Evolutionary conservation across 768 basidiomycete genomes (phyloP).

Genomic region (Rhodotorula diobovata): DNA sequence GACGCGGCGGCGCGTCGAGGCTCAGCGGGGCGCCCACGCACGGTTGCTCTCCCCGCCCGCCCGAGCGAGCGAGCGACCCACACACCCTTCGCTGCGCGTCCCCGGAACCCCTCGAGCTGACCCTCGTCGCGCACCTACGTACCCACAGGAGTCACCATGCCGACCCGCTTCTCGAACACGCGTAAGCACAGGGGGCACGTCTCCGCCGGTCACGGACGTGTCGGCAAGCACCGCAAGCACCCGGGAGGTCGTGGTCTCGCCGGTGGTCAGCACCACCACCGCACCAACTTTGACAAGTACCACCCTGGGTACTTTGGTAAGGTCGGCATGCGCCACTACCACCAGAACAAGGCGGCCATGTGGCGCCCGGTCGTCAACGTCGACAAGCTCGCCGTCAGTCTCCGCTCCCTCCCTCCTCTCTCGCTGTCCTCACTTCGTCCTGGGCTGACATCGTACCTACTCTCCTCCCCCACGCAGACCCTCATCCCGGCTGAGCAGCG

Average conservation of each 20-base stretch:
- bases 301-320: slow-evolving; percentile 92
- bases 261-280: slow-evolving; percentile 99
- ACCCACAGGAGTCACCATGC: slow-evolving; percentile 58
- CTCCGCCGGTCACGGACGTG: slow-evolving; percentile 98
- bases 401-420: not conserved
- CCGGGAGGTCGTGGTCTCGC: slow-evolving; percentile 99
- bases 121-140: not conserved
- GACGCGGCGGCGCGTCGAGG: too few relatives aligned
- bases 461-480: slow-evolving; percentile 55
- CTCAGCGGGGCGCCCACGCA: too few relatives aligned
- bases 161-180: slow-evolving; percentile 91
- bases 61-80: too few relatives aligned
- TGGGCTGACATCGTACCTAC: not conserved
- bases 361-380: slow-evolving; percentile 98
- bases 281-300: slow-evolving; percentile 57
- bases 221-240: slow-evolving; percentile 98
- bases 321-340: slow-evolving; percentile 96
- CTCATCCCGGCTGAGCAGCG: slow-evolving; percentile 82
- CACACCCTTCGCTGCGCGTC: too few relatives aligned
- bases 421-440: not conserved
- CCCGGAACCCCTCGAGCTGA: too few relatives aligned
- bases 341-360: slow-evolving; percentile 79
- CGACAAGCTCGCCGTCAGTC: slow-evolving; percentile 65
- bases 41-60: too few relatives aligned
- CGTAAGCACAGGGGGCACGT: slow-evolving; percentile 99